Conservation (phyloP, 441 rosid species). For the Adansonia gregorii region DNA sequence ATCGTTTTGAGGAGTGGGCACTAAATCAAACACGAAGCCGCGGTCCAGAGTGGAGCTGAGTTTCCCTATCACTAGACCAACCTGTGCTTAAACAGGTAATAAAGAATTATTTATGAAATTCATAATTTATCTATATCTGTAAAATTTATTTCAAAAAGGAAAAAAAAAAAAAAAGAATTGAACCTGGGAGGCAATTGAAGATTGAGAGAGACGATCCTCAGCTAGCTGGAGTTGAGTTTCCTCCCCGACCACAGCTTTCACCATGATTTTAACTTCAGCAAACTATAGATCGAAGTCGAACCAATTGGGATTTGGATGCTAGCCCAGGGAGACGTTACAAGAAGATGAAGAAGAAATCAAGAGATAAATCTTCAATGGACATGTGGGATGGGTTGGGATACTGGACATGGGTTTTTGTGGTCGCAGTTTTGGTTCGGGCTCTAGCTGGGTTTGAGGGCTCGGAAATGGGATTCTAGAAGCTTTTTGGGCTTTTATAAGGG, state of each 20-base stretch:
- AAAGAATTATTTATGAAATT: neutral
- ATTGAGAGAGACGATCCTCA: constrained; percentile 75
- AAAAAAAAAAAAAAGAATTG: neutral
- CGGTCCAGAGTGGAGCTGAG: constrained; percentile 77
- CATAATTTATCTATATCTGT: constrained; percentile 2
- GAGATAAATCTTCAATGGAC: neutral
- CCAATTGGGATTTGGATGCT: neutral
- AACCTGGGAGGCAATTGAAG: constrained; percentile 68
- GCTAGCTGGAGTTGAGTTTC: constrained; percentile 61
- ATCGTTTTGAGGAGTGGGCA: constrained; percentile 85
- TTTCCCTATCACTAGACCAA: constrained; percentile 87
- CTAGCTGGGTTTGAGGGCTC: neutral
- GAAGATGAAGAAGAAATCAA: neutral
- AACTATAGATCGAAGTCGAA: constrained; percentile 17
- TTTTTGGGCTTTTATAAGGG: neutral
- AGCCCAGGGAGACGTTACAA: neutral
- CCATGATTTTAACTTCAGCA: constrained; percentile 50
- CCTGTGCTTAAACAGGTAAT: constrained; percentile 42
- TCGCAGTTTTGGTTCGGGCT: neutral
- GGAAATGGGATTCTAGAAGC: neutral
- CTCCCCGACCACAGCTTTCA: constrained; percentile 84
- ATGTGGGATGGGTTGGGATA: neutral
- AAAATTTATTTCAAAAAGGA: neutral
- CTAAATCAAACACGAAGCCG: constrained; percentile 78
- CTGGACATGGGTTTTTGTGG: neutral